phyloP scores from a whole-genome alignment of 768 basidiomycete genomes.

The Trametes villosa region DNA sequence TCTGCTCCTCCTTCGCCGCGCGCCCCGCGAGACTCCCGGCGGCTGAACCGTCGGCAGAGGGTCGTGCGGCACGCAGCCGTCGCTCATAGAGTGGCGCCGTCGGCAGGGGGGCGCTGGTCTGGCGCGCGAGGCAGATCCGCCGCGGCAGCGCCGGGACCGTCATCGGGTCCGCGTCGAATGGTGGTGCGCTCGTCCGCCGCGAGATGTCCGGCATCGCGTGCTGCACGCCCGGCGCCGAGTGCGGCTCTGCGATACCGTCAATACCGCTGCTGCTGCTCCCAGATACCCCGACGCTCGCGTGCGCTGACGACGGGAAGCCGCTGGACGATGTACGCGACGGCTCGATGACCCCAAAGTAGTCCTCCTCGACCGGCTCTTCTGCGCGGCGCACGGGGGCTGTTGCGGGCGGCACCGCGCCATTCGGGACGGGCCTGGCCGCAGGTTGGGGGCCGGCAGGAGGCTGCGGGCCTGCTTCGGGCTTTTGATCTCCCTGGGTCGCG shows the following conservation, averaged over 20 bases:
- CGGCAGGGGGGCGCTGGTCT: slow-evolving; percentile 68
- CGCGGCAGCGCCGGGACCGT: slow-evolving; percentile 55
- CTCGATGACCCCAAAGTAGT: slow-evolving; percentile 37
- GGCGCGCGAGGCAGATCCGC: slow-evolving; percentile 59
- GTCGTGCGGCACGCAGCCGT: slow-evolving; percentile 28
- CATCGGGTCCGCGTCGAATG: slow-evolving; percentile 36
- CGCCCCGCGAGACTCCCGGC: slow-evolving; percentile 45
- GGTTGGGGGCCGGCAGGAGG: slow-evolving; percentile 7
- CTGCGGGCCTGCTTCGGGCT: background rate
- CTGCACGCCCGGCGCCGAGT: background rate
- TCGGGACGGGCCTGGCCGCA: slow-evolving; percentile 12
- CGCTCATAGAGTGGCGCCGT: slow-evolving; percentile 40
- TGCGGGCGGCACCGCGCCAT: slow-evolving; percentile 29
- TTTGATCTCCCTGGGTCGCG: background rate
- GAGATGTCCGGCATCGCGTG: slow-evolving; percentile 13
- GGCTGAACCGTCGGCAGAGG: slow-evolving; percentile 29
- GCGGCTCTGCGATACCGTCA: background rate
- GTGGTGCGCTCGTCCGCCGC: slow-evolving; percentile 34
- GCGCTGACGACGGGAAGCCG: background rate
- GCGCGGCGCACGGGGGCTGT: slow-evolving; percentile 32
- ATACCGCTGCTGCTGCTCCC: background rate
- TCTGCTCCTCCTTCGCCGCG: slow-evolving; percentile 68
- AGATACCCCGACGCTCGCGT: background rate
- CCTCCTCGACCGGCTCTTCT: slow-evolving; percentile 28
- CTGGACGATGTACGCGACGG: background rate